These are phyloP conservation scores for Talaromyces sp. DNA, from an alignment of 2,329 filamentous ascomycete species.

Conservation along the genomic window DNA sequence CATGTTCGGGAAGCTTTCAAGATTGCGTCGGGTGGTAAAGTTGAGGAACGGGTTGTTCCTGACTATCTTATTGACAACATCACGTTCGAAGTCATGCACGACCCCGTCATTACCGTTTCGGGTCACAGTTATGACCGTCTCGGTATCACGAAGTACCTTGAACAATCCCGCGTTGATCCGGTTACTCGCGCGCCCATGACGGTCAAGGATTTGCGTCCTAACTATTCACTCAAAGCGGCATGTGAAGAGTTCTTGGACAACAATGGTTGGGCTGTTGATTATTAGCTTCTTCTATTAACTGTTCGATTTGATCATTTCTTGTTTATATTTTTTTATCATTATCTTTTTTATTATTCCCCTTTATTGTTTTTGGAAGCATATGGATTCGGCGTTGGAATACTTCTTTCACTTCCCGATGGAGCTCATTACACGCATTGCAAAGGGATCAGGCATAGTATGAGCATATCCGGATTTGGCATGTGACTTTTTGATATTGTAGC, in stretches of 20 bases:
- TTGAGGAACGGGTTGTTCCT: slow-evolving; percentile 44
- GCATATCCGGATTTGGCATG: too few relatives aligned
- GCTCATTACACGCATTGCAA: not conserved
- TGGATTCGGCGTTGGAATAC: slow-evolving; percentile 2
- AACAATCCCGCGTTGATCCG: slow-evolving; percentile 69
- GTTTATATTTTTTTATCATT: not conserved
- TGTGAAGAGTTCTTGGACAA: slow-evolving; percentile 78
- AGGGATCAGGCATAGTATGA: not conserved
- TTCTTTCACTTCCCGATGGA: not conserved
- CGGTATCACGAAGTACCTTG: slow-evolving; percentile 79
- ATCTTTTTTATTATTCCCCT: slow-evolving; percentile 5
- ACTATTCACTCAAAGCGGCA: slow-evolving; percentile 73
- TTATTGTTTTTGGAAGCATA: not conserved
- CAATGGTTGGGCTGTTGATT: slow-evolving; percentile 92
- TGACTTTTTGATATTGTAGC: too few relatives aligned
- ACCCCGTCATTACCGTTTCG: slow-evolving; percentile 57
- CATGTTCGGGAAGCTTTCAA: slow-evolving; percentile 43
- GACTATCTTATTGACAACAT: slow-evolving; percentile 47
- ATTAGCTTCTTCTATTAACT: slow-evolving; percentile 48
- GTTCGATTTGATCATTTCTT: not conserved
- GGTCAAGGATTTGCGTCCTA: slow-evolving; percentile 68
- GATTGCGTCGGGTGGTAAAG: slow-evolving; percentile 36
- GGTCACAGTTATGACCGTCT: slow-evolving; percentile 87
- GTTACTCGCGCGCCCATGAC: slow-evolving; percentile 71
- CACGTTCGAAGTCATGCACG: slow-evolving; percentile 49